A percentile compares a stretch with the other conserved stretches of the same genome.
phyloP scores from a whole-genome alignment of 495 filamentous ascomycete genomes.

The Penicillium robsamsonii region DNA sequence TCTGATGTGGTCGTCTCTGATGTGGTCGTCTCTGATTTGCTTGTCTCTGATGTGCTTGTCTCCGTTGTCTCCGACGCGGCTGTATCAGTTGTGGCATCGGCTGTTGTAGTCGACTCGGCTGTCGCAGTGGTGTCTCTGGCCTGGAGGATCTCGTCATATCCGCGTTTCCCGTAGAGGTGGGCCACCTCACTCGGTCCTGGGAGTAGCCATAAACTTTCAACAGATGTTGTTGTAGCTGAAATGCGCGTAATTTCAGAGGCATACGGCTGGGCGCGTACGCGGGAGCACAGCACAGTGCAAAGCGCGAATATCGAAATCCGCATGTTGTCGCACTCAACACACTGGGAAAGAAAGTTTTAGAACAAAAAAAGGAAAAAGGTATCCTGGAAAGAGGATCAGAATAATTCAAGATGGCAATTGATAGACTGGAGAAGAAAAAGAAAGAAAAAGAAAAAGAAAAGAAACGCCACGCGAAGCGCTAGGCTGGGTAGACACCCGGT shows the following conservation, averaged over 20 bases:
- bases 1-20: slow-evolving; percentile 7
- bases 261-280: not conserved
- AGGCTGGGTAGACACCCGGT: too few species aligned
- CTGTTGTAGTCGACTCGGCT: slow-evolving; percentile 12
- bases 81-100: not conserved
- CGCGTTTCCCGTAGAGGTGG: not conserved
- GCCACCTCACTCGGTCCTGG: not conserved
- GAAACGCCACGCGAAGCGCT: too few species aligned
- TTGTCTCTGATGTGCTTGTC: slow-evolving; percentile 6
- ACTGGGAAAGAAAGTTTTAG: not conserved
- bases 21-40: slow-evolving; percentile 4
- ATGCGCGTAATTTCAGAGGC: not conserved
- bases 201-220: not conserved
- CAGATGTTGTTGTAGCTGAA: not conserved
- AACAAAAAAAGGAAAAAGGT: not conserved
- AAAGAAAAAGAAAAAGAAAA: not conserved
- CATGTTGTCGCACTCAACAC: not conserved
- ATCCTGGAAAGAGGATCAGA: not conserved
- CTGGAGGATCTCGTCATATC: slow-evolving; percentile 5
- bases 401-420: not conserved
- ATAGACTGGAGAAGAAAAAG: not conserved
- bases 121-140: slow-evolving; percentile 19
- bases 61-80: not conserved
- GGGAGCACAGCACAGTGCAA: not conserved
- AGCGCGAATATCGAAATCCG: not conserved